A percentile compares a stretch with the other conserved stretches of the same genome.
phyloP scores from a whole-genome alignment of 2,329 filamentous ascomycete genomes.

The Chaetomium strumarium region DNA sequence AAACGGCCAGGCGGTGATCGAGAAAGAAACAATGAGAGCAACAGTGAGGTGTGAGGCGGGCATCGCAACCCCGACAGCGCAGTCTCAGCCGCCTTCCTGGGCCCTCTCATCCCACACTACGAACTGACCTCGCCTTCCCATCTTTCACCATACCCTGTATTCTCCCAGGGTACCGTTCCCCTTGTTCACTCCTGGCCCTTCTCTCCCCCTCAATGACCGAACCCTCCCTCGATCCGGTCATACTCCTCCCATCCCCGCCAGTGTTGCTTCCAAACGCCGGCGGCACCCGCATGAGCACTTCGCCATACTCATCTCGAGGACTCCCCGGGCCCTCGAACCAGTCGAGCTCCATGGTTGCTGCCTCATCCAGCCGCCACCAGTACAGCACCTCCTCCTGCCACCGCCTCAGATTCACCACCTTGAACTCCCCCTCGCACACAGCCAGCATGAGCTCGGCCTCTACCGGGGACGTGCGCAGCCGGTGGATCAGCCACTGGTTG shows the following conservation, averaged over 20 bases:
- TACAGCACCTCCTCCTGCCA: conserved; percentile 40
- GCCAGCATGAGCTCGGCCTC: conserved; percentile 40
- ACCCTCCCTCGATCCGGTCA: conserved; percentile 1
- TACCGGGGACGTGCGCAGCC: conserved; percentile 41
- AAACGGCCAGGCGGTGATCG: too few species aligned
- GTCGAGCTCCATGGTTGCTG: conserved; percentile 20
- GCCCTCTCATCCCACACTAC: not conserved
- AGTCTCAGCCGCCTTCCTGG: not conserved
- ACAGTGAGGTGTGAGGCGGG: too few species aligned
- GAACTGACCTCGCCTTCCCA: conserved; percentile 1
- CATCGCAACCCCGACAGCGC: not conserved
- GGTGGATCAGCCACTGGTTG: conserved; percentile 48
- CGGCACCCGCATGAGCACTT: not conserved
- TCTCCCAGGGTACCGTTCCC: not conserved
- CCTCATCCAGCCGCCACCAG: conserved; percentile 36
- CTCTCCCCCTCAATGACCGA: conserved; percentile 12
- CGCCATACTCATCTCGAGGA: not conserved
- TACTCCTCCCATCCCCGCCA: not conserved
- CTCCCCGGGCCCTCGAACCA: not conserved
- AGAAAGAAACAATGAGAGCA: too few species aligned
- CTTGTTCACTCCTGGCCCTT: conserved; percentile 12
- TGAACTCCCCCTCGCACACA: conserved; percentile 29
- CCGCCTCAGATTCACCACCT: conserved; percentile 30
- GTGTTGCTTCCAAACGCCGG: not conserved
- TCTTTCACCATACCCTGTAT: not conserved